These are phyloP conservation scores for Gastrolobium villosum DNA, from an alignment of 306 rosid genomes.

Conservation along the genomic window DNA sequence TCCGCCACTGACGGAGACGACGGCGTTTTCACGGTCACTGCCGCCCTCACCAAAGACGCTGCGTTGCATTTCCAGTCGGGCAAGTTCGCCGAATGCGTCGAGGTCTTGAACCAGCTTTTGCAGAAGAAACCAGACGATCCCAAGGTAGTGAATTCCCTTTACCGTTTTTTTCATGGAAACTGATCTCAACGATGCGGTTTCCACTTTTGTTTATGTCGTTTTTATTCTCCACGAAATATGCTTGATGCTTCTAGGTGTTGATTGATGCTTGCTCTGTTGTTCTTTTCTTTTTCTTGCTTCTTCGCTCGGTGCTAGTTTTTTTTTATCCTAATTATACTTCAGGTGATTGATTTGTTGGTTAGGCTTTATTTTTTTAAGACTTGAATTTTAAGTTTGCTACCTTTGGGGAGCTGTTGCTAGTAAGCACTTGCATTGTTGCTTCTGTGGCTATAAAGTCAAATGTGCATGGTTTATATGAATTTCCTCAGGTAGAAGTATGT, in stretches of 20 bases:
- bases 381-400: constrained; percentile 17
- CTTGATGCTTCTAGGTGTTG: constrained; percentile 1
- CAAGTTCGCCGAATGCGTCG: constrained; percentile 79
- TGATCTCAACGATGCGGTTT: constrained; percentile 14
- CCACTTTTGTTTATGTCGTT: background rate
- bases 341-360: constrained; percentile 36
- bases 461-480: constrained; percentile 20
- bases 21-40: constrained; percentile 61
- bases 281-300: background rate
- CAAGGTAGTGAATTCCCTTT: constrained; percentile 61
- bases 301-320: background rate
- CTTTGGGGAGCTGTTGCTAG: constrained; percentile 21
- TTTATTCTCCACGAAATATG: background rate
- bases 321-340: background rate
- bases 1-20: constrained; percentile 68
- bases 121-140: constrained; percentile 85
- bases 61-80: constrained; percentile 84
- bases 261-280: background rate
- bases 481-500: constrained; percentile 1
- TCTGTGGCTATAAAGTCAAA: constrained; percentile 23
- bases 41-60: constrained; percentile 85
- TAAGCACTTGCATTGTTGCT: constrained; percentile 40
- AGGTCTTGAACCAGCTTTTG: constrained; percentile 78
- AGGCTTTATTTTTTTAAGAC: background rate
- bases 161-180: constrained; percentile 15